These are phyloP conservation scores for Coemansia sp. DNA, from an alignment of 192 early-diverging fungal genomes.

Conservation along the genomic window DNA sequence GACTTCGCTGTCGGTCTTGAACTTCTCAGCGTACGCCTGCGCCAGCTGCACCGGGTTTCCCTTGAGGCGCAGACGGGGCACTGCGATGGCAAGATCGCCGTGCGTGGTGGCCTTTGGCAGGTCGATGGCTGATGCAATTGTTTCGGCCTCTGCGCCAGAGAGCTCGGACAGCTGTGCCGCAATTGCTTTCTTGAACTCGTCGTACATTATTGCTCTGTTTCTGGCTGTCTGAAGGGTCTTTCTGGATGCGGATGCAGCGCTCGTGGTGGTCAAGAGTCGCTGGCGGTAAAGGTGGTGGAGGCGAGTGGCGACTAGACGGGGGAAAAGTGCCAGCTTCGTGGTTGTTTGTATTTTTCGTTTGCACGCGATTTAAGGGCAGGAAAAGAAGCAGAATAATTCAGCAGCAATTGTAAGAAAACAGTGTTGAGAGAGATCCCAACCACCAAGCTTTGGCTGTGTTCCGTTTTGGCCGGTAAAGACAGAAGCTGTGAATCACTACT, in stretches of 20 bases:
- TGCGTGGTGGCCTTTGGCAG: conserved; percentile 60
- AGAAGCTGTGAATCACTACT: too few species aligned
- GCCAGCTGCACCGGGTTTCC: conserved; percentile 70
- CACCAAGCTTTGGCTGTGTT: too few species aligned
- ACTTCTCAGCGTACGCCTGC: conserved; percentile 63
- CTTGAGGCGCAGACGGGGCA: conserved; percentile 67
- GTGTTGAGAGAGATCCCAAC: too few species aligned
- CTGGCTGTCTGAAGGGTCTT: neutral
- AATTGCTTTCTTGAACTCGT: conserved; percentile 67
- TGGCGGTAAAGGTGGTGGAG: neutral
- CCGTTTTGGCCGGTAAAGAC: too few species aligned
- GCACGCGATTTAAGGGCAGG: neutral
- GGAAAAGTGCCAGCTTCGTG: conserved; percentile 11
- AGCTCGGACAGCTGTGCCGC: conserved; percentile 60
- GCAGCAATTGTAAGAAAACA: neutral
- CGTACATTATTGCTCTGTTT: conserved; percentile 48
- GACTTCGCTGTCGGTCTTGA: conserved; percentile 62
- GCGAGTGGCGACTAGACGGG: neutral
- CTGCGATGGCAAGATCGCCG: conserved; percentile 71
- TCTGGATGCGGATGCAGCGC: neutral
- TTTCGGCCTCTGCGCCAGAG: conserved; percentile 51
- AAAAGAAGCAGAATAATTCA: neutral
- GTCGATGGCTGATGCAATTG: conserved; percentile 60
- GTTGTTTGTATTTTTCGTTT: neutral
- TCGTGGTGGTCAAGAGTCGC: conserved; percentile 3